Evolutionary conservation across 192 early-diverging fungal species (phyloP).

Genomic region (Backusella tarrabulga): DNA sequence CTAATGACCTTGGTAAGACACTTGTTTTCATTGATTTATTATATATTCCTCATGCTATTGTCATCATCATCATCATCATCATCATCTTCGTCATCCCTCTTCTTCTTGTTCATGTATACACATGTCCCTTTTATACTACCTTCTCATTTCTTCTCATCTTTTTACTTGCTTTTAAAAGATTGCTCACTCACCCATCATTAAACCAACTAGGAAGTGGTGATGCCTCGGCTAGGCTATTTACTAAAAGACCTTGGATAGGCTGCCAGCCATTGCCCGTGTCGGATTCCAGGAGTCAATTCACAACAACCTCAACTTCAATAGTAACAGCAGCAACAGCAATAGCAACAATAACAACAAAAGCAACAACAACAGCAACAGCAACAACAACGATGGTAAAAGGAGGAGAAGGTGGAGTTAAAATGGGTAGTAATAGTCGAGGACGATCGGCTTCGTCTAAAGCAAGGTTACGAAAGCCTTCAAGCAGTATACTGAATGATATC

Average conservation of each 20-base stretch:
- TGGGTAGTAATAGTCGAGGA: neutral
- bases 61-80: neutral
- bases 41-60: neutral
- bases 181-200: neutral
- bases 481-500: neutral
- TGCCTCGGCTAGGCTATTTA: neutral
- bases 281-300: neutral
- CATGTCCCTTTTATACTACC: neutral
- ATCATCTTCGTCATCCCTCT: neutral
- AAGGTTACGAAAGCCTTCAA: neutral
- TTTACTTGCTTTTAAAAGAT: neutral
- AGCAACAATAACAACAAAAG: neutral
- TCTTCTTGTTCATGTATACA: neutral
- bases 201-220: neutral
- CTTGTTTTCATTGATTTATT: neutral
- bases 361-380: neutral
- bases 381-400: neutral
- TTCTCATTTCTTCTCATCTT: neutral
- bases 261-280: neutral
- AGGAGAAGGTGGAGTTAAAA: neutral
- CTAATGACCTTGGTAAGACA: neutral
- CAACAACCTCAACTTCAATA: neutral
- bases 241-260: conserved; percentile 15
- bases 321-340: neutral
- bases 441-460: neutral